Base-by-base conservation (phyloP, 345 rosid species). In the Diplotaxis tenuifolia region DNA sequence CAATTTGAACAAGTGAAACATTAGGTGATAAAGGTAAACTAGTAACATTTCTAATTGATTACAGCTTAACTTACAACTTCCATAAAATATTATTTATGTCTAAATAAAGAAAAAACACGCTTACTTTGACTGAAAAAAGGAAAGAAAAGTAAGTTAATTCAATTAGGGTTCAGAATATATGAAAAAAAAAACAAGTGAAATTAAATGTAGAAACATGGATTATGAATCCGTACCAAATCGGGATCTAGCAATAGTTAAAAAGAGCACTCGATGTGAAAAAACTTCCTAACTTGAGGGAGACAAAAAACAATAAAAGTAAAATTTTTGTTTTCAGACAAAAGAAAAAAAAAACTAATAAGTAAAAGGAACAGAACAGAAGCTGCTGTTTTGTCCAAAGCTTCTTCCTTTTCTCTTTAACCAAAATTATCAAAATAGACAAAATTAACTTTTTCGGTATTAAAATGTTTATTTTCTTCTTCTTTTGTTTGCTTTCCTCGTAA, bases 371-470 rank as follows among this genome's bases (percentile, higher is more conserved):
- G 81, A 78, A 78, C 81, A 78, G 81, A 78, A 78, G 81, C 77
- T 78, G 70, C 81, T 78, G 23, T 78, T 72, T 78, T 78, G 81
- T 78, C 81, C 77, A 78, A 67, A 61, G 70, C 76, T 59, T 60
- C 77, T 72, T 42, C 58, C 54, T 67, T 72, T n/a, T 72, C 69
- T 53, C 77, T 72, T 67, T 77, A 76, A 49, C 69, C 80, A 77
- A 67, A 65, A 77, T 40, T 61, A 6, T 42, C 42, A 47, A 45
- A 22, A 3, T 6, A 47, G 76, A 70, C 76, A 71, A 71, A 71
- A 76, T 45, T 31, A 47, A 60, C 80, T 70, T 76, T 68, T 65
- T 75, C 3, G 14, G 25, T 54, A 6, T 22, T 50, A 4, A n/a
- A 4, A 16, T 4, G 11, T 3, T 5, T 16, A 2, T 15, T 47